phyloP scores from a whole-genome alignment of 2,329 filamentous ascomycete species.

The Lasiodiplodia citricola region DNA sequence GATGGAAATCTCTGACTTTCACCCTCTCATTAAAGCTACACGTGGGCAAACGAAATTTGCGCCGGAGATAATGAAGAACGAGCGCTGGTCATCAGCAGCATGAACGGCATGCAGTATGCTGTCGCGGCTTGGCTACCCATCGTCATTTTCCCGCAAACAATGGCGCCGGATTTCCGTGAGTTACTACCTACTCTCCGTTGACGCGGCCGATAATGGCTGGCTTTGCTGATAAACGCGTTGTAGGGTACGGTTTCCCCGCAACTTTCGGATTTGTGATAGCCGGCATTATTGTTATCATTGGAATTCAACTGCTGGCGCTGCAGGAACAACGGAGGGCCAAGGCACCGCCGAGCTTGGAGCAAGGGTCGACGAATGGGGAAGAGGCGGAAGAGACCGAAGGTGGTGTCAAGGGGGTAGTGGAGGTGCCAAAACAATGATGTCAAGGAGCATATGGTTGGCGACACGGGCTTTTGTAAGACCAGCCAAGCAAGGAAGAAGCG shows the following conservation, averaged over 20 bases:
- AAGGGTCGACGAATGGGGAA: neutral
- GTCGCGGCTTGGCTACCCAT: conserved; percentile 41
- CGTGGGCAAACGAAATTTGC: conserved; percentile 44
- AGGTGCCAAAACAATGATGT: conserved; percentile 4
- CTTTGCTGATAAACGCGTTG: neutral
- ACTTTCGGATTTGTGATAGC: conserved; percentile 28
- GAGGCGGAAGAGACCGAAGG: neutral
- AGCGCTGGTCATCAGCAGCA: conserved; percentile 40
- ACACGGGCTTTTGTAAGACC: neutral
- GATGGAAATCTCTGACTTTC: neutral
- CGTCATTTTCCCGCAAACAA: conserved; percentile 43
- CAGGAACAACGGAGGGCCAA: neutral
- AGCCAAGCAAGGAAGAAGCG: neutral
- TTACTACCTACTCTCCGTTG: neutral
- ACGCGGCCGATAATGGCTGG: neutral
- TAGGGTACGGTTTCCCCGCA: conserved; percentile 25
- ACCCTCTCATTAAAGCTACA: conserved; percentile 30
- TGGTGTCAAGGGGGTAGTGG: neutral
- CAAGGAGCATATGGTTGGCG: neutral
- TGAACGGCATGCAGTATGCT: conserved; percentile 43
- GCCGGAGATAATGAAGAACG: conserved; percentile 40
- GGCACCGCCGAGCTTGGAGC: neutral
- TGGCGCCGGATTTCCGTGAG: conserved; percentile 39
- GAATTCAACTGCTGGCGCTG: neutral
- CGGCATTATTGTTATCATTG: conserved; percentile 22